A percentile compares a stretch with the other conserved stretches of the same genome.
Evolutionary conservation across 768 basidiomycete species (phyloP).

Genomic region (Termitomyces sp.): DNA sequence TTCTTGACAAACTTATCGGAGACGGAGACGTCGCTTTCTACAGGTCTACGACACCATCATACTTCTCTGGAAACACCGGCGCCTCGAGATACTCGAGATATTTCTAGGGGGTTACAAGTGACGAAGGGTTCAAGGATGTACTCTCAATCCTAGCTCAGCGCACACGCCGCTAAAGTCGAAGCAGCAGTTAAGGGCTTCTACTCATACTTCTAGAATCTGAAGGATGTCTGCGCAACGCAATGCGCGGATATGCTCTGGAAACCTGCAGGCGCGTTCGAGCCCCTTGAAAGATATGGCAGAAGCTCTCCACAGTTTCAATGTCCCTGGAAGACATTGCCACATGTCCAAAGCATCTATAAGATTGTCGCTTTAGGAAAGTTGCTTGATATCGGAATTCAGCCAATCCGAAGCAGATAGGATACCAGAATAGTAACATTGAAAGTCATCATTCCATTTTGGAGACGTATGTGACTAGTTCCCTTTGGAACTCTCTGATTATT

Average conservation of each 20-base stretch:
- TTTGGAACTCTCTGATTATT: slow-evolving; percentile 20
- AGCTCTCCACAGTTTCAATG: neutral
- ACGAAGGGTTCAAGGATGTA: no score
- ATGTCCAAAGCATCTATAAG: neutral
- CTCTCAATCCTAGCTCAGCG: no score
- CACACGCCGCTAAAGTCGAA: no score
- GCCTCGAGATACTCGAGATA: no score
- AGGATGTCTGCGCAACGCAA: neutral
- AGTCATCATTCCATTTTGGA: neutral
- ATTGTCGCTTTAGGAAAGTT: neutral
- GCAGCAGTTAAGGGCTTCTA: neutral
- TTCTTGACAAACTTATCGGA: neutral
- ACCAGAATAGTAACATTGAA: neutral
- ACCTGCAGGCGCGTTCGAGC: neutral
- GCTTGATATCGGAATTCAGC: neutral
- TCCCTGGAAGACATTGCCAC: neutral
- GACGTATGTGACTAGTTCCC: neutral
- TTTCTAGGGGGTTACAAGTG: no score
- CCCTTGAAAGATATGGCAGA: neutral
- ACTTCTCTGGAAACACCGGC: no score
- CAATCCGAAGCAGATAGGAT: neutral
- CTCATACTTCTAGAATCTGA: neutral
- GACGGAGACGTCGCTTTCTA: neutral
- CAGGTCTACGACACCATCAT: no score
- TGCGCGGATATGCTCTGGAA: no score